These are phyloP conservation scores for Hydnomerulius pinastri DNA, from an alignment of 768 basidiomycete genomes.

Conservation along the genomic window DNA sequence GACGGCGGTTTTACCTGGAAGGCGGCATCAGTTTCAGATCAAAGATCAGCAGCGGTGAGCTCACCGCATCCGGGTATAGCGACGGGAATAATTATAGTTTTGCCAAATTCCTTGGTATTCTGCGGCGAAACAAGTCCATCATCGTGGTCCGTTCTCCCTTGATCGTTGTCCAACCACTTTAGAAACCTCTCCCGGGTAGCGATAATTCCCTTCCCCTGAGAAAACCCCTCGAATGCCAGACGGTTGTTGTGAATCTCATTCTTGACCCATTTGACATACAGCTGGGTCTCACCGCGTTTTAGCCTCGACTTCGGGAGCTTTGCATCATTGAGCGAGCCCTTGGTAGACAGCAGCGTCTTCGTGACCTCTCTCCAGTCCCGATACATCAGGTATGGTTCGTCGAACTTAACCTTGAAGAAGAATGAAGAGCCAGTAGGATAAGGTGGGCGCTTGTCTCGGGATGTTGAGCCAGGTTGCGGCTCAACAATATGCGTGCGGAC, in stretches of 20 bases:
- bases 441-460: constrained; percentile 47
- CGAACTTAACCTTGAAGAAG: constrained; percentile 99
- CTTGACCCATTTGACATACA: constrained; percentile 85
- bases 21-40: not conserved
- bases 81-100: constrained; percentile 85
- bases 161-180: constrained; percentile 56
- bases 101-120: constrained; percentile 44
- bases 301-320: constrained; percentile 66
- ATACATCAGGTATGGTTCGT: constrained; percentile 99
- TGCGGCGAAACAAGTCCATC: constrained; percentile 22
- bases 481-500: constrained; percentile 71
- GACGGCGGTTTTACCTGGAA: constrained; percentile 82
- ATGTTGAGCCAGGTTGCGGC: constrained; percentile 36
- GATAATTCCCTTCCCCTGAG: constrained; percentile 83
- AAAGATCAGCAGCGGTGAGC: constrained; percentile 27
- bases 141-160: constrained; percentile 41
- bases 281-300: constrained; percentile 71
- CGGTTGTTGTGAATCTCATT: constrained; percentile 68
- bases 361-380: constrained; percentile 97
- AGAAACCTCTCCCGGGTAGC: constrained; percentile 79
- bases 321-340: constrained; percentile 31
- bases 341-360: constrained; percentile 59
- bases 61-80: constrained; percentile 92
- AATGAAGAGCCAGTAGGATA: constrained; percentile 82
- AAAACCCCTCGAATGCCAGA: constrained; percentile 59